Conservation (phyloP, 768 basidiomycete genomes). For the Cantharellus anzutake region DNA sequence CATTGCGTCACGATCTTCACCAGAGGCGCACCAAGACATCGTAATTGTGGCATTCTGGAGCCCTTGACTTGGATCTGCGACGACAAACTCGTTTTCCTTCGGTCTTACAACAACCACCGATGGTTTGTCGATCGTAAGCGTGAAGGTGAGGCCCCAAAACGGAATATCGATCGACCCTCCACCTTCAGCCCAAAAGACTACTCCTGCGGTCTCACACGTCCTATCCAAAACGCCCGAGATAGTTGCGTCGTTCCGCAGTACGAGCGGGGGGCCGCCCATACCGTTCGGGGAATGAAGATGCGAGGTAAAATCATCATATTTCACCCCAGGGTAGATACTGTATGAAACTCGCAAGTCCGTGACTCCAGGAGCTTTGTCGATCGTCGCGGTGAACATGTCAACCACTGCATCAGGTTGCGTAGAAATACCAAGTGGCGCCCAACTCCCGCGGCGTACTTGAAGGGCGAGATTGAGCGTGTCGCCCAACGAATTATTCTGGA, state of each 20-base stretch:
- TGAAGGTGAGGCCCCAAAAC: not conserved
- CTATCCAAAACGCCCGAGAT: constrained; percentile 34
- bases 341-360: constrained; percentile 27
- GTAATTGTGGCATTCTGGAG: constrained; percentile 5
- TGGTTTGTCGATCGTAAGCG: constrained; percentile 10
- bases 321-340: constrained; percentile 34
- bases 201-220: constrained; percentile 23
- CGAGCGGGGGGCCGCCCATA: constrained; percentile 15
- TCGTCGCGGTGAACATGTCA: constrained; percentile 45
- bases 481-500: constrained; percentile 14
- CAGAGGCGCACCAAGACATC: not conserved
- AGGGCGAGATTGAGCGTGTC: constrained; percentile 21
- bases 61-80: constrained; percentile 48
- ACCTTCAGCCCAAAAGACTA: constrained; percentile 35
- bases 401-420: constrained; percentile 36
- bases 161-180: constrained; percentile 23
- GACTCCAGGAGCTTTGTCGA: constrained; percentile 22
- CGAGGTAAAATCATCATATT: constrained; percentile 10
- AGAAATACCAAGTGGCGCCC: constrained; percentile 45
- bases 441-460: constrained; percentile 34
- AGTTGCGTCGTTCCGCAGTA: constrained; percentile 27
- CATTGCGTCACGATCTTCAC: not conserved
- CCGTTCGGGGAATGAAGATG: constrained; percentile 8
- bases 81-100: constrained; percentile 26
- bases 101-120: constrained; percentile 22